phyloP scores from a whole-genome alignment of 2,329 filamentous ascomycete species.

The Stagonosporopsis cucurbitacearum region DNA sequence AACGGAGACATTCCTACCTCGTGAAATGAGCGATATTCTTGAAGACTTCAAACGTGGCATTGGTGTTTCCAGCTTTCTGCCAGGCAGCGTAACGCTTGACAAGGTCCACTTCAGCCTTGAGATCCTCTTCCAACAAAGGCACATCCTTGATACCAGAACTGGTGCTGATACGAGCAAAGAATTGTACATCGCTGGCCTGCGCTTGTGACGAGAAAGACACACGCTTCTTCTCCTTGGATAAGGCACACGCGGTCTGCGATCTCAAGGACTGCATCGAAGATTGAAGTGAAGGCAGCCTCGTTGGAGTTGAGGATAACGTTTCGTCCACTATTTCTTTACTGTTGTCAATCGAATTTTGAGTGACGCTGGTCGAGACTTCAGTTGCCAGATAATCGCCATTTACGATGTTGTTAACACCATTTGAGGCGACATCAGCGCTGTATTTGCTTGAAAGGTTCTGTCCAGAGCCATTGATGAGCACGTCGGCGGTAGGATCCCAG shows the following conservation, averaged over 20 bases:
- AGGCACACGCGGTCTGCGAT: background rate
- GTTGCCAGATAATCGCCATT: background rate
- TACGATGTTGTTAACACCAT: background rate
- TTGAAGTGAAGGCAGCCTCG: background rate
- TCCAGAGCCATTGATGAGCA: background rate
- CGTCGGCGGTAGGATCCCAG: background rate
- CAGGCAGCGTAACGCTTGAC: slow-evolving; percentile 22
- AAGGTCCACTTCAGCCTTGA: slow-evolving; percentile 7
- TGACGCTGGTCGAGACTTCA: background rate
- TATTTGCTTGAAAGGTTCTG: background rate
- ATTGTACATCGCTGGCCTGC: slow-evolving; percentile 4
- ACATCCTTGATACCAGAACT: slow-evolving; percentile 12
- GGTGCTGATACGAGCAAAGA: slow-evolving; percentile 22
- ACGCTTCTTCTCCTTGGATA: slow-evolving; percentile 2
- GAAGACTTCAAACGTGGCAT: slow-evolving; percentile 21
- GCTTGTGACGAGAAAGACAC: slow-evolving; percentile 3
- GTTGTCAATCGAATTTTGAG: background rate
- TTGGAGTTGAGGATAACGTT: background rate
- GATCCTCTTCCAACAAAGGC: slow-evolving; percentile 4
- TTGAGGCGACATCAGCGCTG: background rate
- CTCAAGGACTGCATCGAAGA: background rate
- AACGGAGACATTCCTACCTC: background rate
- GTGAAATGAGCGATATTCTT: slow-evolving; percentile 11
- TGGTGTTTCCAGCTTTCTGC: slow-evolving; percentile 2
- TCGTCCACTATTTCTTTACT: background rate